Percentiles rank a stretch among this genome's conserved stretches.
Evolutionary conservation across 257 asterid species (phyloP).

Genomic region (Forsythia suspensa): DNA sequence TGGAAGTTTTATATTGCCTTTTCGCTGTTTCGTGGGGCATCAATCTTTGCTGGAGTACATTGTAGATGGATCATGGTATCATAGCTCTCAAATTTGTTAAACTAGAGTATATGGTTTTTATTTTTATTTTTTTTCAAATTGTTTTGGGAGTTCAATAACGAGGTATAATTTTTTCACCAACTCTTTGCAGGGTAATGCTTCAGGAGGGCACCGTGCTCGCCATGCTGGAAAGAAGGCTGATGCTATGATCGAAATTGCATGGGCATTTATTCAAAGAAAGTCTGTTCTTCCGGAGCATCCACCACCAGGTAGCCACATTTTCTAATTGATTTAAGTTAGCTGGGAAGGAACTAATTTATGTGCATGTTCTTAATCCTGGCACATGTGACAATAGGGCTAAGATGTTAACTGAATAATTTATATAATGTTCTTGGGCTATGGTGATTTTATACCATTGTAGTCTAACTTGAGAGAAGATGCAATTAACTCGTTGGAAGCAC

Average conservation of each 20-base stretch:
- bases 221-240: slow-evolving; percentile 67
- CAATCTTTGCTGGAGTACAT: slow-evolving; percentile 88
- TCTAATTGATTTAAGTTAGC: slow-evolving; percentile 6
- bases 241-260: slow-evolving; percentile 58
- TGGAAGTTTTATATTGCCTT: slow-evolving; percentile 96
- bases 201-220: slow-evolving; percentile 95
- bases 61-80: slow-evolving; percentile 83
- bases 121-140: background rate
- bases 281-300: slow-evolving; percentile 74
- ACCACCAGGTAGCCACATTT: slow-evolving; percentile 51
- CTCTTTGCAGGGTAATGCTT: slow-evolving; percentile 84
- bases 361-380: background rate
- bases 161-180: slow-evolving; percentile 11
- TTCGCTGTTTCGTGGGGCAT: slow-evolving; percentile 89
- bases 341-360: background rate
- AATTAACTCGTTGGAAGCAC: background rate
- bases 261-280: slow-evolving; percentile 61
- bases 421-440: background rate
- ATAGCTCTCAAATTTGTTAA: slow-evolving; percentile 15
- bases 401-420: background rate
- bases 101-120: slow-evolving; percentile 12
- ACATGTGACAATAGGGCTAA: background rate
- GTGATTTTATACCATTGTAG: background rate
- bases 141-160: background rate
- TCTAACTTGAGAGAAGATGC: background rate